Evolutionary conservation across 2,329 filamentous ascomycete species (phyloP), one percentile per base, ranked within the genome.

Genomic region (Simplicillium sp.): DNA sequence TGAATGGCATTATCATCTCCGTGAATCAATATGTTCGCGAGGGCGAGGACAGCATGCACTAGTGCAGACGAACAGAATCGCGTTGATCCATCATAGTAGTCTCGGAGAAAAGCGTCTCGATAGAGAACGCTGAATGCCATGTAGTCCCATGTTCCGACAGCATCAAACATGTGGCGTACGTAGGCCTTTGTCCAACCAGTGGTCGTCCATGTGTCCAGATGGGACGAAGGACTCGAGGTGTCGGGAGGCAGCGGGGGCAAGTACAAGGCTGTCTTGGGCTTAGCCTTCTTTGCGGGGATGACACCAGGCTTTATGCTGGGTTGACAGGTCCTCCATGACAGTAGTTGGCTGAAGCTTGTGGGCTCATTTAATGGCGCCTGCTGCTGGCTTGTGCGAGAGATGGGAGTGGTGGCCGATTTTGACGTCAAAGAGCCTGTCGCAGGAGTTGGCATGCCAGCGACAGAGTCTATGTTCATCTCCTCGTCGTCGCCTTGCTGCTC

Each of bases 51-150:
- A 2, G 44, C 37, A 14, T 48, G 40, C n/a, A 46, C 44, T 3
- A 48, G 46, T 4, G 46, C 39, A 3, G 41, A 29, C 2, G 46
- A 48, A 36, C 46, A 46, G 29, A 42, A 48, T 4, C 38, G 40
- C 2, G 9, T 28, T 13, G 31, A 29, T n/a, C 44, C 46, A 7
- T 14, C 16, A 9, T 41, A 25, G 15, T 31, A 38, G 33, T 37
- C 35, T n/a, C 61, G 15, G 53, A 55, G 25, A 62, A 59, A 44
- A 51, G 52, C 12, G 44, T 48, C 31, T 49, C 54, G 7, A 38
- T 40, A 9, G 48, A 46, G 16, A 40, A 50, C 13, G 56, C 43
- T 37, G 31, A 43, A 45, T n/a, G 43, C 34, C 3, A 45, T 20
- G 15, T 41, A 42, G 25, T 48, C 46, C 42, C 42, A 46, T 3